phyloP scores from a whole-genome alignment of 2,329 filamentous ascomycete species.

The Aspergillus aculeatinus region DNA sequence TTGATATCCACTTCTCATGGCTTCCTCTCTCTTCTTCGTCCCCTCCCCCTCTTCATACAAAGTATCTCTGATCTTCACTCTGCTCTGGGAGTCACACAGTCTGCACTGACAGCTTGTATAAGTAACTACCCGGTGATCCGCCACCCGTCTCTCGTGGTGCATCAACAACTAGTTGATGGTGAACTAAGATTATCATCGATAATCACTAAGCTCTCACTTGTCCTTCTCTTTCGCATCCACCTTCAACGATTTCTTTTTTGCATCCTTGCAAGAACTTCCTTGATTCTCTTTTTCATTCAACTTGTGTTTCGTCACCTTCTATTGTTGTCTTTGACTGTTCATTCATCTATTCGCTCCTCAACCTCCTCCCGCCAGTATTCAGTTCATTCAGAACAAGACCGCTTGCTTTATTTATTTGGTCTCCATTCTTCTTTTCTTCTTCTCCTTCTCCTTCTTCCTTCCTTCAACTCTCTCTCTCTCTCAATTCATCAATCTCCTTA shows the following conservation, averaged over 20 bases:
- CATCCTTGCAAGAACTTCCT: neutral
- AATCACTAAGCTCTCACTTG: neutral
- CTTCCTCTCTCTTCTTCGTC: neutral
- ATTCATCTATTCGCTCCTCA: constrained; percentile 3
- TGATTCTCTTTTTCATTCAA: neutral
- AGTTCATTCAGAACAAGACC: neutral
- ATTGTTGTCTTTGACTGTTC: constrained; percentile 5
- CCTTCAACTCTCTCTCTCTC: constrained; percentile 13
- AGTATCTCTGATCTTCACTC: neutral
- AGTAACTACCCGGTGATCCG: neutral
- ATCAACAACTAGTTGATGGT: too few relatives aligned
- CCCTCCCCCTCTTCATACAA: neutral
- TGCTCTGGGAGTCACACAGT: neutral
- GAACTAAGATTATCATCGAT: neutral
- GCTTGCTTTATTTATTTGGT: neutral
- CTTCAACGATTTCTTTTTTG: neutral
- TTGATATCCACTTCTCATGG: constrained; percentile 12
- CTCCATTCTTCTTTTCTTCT: constrained; percentile 16
- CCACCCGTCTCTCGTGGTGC: neutral
- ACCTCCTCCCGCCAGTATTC: neutral
- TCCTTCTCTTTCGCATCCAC: neutral
- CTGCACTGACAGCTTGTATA: neutral
- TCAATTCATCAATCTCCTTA: constrained; percentile 13
- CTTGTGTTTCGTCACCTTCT: neutral
- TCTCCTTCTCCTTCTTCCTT: constrained; percentile 3